Evolutionary conservation across 306 rosid genomes (phyloP).

Genomic region (Purshia tridentata): DNA sequence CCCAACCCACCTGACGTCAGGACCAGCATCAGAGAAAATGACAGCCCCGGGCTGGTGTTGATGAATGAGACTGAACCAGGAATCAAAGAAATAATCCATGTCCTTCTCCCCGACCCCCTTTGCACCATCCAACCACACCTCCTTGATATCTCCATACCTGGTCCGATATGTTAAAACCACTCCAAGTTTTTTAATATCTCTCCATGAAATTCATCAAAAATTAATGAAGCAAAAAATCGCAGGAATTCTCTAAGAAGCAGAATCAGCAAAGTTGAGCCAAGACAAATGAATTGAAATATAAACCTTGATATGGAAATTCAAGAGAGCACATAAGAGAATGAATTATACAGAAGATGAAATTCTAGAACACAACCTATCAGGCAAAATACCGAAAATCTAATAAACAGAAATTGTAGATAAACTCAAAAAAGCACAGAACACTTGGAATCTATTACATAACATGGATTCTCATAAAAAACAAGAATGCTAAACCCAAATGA

Average conservation of each 20-base stretch:
- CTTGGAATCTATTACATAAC: not conserved
- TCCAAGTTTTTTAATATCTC: not conserved
- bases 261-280: not conserved
- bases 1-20: constrained; percentile 87
- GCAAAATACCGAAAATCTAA: not conserved
- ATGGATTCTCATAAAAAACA: not conserved
- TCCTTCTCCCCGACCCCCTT: constrained; percentile 74
- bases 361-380: not conserved
- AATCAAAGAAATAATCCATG: constrained; percentile 64
- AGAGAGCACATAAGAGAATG: not conserved
- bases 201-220: not conserved
- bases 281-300: not conserved
- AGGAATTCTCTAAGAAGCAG: not conserved
- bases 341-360: constrained; percentile 9
- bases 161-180: constrained; percentile 11
- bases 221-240: not conserved
- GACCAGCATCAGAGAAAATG: constrained; percentile 83
- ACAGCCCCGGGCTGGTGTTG: constrained; percentile 81
- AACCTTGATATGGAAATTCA: not conserved
- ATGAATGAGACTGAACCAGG: constrained; percentile 77
- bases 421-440: not conserved
- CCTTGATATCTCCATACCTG: constrained; percentile 74
- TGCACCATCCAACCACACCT: constrained; percentile 84
- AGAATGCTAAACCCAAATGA: not conserved
- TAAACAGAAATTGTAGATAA: not conserved